Conservation (phyloP, 192 early-diverging fungal species). For the Coemansia sp. region DNA sequence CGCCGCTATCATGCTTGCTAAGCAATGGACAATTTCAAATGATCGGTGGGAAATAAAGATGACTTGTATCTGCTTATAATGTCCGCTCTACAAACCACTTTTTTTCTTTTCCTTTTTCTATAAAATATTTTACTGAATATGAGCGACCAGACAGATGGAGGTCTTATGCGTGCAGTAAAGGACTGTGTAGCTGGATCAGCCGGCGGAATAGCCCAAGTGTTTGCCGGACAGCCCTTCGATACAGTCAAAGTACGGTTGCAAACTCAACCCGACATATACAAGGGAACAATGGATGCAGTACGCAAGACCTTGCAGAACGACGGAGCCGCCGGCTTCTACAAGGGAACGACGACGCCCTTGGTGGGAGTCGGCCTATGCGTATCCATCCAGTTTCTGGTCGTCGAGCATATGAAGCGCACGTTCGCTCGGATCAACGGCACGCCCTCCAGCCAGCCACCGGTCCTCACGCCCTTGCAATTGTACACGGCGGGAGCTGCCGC, state of each 20-base stretch:
- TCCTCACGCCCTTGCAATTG: slow-evolving; percentile 74
- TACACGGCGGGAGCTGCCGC: slow-evolving; percentile 81
- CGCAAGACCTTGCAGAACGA: slow-evolving; percentile 78
- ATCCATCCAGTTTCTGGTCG: slow-evolving; percentile 92
- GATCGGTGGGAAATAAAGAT: too few relatives aligned
- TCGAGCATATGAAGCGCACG: slow-evolving; percentile 84
- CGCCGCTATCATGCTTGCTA: too few relatives aligned
- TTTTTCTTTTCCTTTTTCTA: slow-evolving; percentile 2
- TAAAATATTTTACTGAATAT: slow-evolving; percentile 7
- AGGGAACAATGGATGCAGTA: slow-evolving; percentile 83
- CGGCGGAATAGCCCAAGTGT: slow-evolving; percentile 74
- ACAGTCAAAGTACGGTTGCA: slow-evolving; percentile 90
- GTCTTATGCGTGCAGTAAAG: slow-evolving; percentile 62
- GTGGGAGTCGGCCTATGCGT: slow-evolving; percentile 94
- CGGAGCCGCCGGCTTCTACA: slow-evolving; percentile 83
- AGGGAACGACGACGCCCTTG: slow-evolving; percentile 91
- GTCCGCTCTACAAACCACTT: neutral
- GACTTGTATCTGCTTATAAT: neutral
- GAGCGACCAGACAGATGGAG: slow-evolving; percentile 12
- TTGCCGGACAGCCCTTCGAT: slow-evolving; percentile 78
- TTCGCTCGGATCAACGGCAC: slow-evolving; percentile 63
- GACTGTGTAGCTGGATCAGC: slow-evolving; percentile 73
- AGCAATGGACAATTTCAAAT: too few relatives aligned
- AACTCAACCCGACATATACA: slow-evolving; percentile 83
- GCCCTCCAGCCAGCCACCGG: slow-evolving; percentile 33